Conservation (phyloP, 768 basidiomycete species). For the Goffeauzyma gilvescens region DNA sequence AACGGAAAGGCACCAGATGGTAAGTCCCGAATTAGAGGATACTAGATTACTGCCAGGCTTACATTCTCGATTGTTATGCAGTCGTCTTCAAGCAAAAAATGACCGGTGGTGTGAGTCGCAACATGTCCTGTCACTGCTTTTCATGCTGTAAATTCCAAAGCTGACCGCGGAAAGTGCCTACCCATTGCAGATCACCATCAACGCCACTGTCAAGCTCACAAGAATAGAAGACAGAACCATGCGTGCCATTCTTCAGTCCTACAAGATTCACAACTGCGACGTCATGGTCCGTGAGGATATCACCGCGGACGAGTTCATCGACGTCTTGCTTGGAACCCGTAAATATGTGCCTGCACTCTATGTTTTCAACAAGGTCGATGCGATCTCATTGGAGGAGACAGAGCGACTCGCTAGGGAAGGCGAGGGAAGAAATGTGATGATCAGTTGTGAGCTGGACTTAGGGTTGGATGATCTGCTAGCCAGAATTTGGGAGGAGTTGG, state of each 20-base stretch:
- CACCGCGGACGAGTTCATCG: conserved; percentile 89
- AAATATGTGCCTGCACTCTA: conserved; percentile 88
- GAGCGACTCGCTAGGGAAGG: conserved; percentile 31
- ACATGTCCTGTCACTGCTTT: not conserved
- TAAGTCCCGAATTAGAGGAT: conserved; percentile 5
- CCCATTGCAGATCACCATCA: conserved; percentile 39
- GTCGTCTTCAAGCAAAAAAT: conserved; percentile 85
- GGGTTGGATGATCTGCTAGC: conserved; percentile 41
- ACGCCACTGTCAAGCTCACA: conserved; percentile 79
- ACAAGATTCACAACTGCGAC: conserved; percentile 70
- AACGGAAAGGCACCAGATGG: conserved; percentile 73
- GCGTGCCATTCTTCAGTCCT: conserved; percentile 72
- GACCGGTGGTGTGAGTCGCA: conserved; percentile 59
- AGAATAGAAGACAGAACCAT: conserved; percentile 91
- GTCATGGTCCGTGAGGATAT: conserved; percentile 98
- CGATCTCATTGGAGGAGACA: conserved; percentile 33
- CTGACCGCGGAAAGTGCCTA: conserved; percentile 1
- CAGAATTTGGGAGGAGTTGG: conserved; percentile 34
- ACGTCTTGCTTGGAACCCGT: conserved; percentile 85
- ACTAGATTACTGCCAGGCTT: not conserved
- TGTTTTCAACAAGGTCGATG: conserved; percentile 93
- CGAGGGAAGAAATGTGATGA: conserved; percentile 70
- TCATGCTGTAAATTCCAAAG: not conserved
- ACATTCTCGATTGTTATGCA: conserved; percentile 4
- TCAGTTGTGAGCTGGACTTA: conserved; percentile 84